Percentiles rank a stretch among this genome's conserved stretches.
Evolutionary conservation across 805 yeast species (phyloP).

Genomic region (Candida succiphila): DNA sequence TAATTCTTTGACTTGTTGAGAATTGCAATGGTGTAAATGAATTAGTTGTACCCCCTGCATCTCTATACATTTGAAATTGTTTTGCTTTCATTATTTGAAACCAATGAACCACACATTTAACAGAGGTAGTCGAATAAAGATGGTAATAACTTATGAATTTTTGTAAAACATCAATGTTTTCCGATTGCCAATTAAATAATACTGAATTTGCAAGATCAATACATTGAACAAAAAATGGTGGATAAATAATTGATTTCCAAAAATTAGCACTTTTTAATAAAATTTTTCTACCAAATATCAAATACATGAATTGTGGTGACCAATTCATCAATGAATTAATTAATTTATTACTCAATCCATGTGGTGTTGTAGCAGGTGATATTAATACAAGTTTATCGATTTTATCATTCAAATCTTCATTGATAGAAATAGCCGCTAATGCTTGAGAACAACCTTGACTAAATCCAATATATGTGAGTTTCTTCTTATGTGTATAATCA

Average conservation of each 20-base stretch:
- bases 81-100: constrained; percentile 75
- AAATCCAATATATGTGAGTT: constrained; percentile 74
- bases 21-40: constrained; percentile 40
- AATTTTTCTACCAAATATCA: constrained; percentile 66
- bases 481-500: constrained; percentile 29
- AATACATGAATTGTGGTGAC: constrained; percentile 63
- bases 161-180: constrained; percentile 62
- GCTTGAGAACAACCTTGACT: constrained; percentile 95
- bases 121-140: constrained; percentile 84
- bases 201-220: constrained; percentile 63
- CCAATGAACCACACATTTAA: constrained; percentile 93
- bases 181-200: constrained; percentile 73
- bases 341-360: constrained; percentile 66
- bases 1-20: constrained; percentile 37
- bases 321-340: constrained; percentile 71
- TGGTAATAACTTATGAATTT: constrained; percentile 79
- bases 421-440: constrained; percentile 70
- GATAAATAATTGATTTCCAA: constrained; percentile 73
- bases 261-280: constrained; percentile 50
- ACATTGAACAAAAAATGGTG: constrained; percentile 59
- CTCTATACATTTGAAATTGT: constrained; percentile 86
- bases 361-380: constrained; percentile 94
- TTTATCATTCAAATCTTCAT: constrained; percentile 55
- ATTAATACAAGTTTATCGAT: constrained; percentile 40
- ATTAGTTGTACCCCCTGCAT: constrained; percentile 24